phyloP scores from a whole-genome alignment of 1,284 basidiomycete species.

The Taiwanofungus camphoratus region DNA sequence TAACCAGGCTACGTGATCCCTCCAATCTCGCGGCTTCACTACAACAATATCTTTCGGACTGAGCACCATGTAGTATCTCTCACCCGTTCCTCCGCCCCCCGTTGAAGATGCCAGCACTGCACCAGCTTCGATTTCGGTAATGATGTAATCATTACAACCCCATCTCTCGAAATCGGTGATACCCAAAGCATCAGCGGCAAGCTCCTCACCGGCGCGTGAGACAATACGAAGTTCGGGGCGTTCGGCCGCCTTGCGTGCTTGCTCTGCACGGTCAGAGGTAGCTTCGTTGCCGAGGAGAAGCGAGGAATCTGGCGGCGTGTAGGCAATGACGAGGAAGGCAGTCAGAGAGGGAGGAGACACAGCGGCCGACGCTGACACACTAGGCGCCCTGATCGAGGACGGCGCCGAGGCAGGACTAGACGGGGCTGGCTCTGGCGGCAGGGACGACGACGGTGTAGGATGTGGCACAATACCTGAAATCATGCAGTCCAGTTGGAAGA shows the following conservation, averaged over 20 bases:
- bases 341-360: constrained; percentile 36
- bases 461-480: constrained; percentile 88
- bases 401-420: constrained; percentile 11
- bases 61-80: constrained; percentile 69
- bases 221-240: constrained; percentile 93
- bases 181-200: constrained; percentile 80
- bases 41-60: constrained; percentile 85
- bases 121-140: constrained; percentile 41
- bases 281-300: constrained; percentile 54
- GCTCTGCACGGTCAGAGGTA: constrained; percentile 63
- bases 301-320: constrained; percentile 64
- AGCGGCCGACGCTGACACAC: constrained; percentile 9
- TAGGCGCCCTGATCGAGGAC: constrained; percentile 18
- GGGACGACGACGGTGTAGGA: constrained; percentile 34
- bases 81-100: constrained; percentile 31
- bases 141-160: constrained; percentile 89
- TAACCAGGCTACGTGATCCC: constrained; percentile 92
- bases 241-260: constrained; percentile 77
- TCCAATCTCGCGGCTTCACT: constrained; percentile 80
- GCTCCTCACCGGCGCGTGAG: constrained; percentile 83
- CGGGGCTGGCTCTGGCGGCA: constrained; percentile 18
- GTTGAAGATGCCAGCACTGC: constrained; percentile 18
- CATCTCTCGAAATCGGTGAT: constrained; percentile 78
- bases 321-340: constrained; percentile 83
- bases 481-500: constrained; percentile 95